phyloP scores from a whole-genome alignment of 2,329 filamentous ascomycete species.

The Emmonsia crescens region DNA sequence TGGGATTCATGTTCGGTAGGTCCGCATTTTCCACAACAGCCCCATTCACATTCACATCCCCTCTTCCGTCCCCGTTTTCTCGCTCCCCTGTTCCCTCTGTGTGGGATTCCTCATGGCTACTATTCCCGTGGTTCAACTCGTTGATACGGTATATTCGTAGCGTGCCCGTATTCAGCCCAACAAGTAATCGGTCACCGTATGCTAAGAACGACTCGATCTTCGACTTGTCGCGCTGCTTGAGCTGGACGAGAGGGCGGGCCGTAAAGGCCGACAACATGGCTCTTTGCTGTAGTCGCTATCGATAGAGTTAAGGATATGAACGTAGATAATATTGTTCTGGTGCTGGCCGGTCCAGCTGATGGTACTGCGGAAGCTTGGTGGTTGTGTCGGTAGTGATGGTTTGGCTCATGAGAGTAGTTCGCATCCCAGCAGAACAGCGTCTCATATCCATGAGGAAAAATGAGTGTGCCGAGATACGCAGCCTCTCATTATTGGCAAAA shows the following conservation, averaged over 20 bases:
- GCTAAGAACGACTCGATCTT: conserved; percentile 93
- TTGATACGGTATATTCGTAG: conserved; percentile 88
- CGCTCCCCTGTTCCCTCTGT: conserved; percentile 6
- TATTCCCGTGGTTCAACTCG: conserved; percentile 39
- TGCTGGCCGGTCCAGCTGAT: not conserved
- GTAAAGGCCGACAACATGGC: conserved; percentile 94
- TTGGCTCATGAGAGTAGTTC: not conserved
- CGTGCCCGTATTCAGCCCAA: conserved; percentile 80
- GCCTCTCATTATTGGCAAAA: not conserved
- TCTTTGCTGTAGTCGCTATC: not conserved
- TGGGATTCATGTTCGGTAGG: conserved; percentile 42
- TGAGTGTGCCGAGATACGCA: not conserved
- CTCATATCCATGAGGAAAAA: not conserved
- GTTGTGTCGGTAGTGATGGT: not conserved
- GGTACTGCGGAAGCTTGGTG: not conserved
- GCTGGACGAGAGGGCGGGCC: conserved; percentile 91
- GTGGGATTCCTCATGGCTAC: conserved; percentile 12
- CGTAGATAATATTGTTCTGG: not conserved
- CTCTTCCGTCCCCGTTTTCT: not conserved
- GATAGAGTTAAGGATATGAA: not conserved
- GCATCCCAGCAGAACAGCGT: not conserved
- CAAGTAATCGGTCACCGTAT: conserved; percentile 82
- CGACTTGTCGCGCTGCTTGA: conserved; percentile 88
- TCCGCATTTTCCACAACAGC: conserved; percentile 11
- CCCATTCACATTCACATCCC: not conserved